Base-by-base conservation (phyloP, 176 grass and related monocot genomes). In the Hordeum marinum region DNA sequence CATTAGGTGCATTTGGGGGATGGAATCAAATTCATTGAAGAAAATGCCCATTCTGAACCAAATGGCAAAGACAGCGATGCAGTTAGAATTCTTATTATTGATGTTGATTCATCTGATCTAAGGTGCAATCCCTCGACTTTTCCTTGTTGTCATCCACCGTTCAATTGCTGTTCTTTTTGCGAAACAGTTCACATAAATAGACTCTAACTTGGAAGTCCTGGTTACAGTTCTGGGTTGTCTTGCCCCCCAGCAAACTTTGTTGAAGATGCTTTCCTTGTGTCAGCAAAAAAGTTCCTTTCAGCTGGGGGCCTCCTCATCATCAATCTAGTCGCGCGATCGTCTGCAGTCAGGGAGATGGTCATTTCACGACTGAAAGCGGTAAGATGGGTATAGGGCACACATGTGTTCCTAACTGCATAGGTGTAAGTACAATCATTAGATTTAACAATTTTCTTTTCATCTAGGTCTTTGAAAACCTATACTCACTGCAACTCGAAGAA, bases 21-120 rank as follows among this genome's bases (percentile, higher is more conserved):
- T 78, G 96, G 93, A 63, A 88, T 98, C 68, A 86, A 90, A 82
- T 95, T 92, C 57, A 35, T 98, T 72, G 52, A 88, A 66, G 90
- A 92, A 45, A 75, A 26, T 48, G 90, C 34, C 42, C 34, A 90
- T 24, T 59, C 76, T 78, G 83, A 46, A 36, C 37, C 82, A 46
- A 89, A 86, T 90, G 83, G 68, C 46, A 83, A 43, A 55, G 79
- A 76, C 7, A 87, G 29, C 34, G 81, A 78, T 67, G 75, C 69
- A 42, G 63, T 87, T 36, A 95, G 88, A 87, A 87, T 98, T 88
- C 91, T 98, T 41, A 80, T 98, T 80, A 34, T 98, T 54, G 96
- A 98, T 86, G 96, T 92, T 71, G 96, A 98, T 88, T 98, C 96
- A 82, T 95, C 96, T 71, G 96, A 98, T 85, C 60, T 95, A 83